Evolutionary conservation across 257 asterid genomes (phyloP).

Genomic region (Scutellaria galericulata): DNA sequence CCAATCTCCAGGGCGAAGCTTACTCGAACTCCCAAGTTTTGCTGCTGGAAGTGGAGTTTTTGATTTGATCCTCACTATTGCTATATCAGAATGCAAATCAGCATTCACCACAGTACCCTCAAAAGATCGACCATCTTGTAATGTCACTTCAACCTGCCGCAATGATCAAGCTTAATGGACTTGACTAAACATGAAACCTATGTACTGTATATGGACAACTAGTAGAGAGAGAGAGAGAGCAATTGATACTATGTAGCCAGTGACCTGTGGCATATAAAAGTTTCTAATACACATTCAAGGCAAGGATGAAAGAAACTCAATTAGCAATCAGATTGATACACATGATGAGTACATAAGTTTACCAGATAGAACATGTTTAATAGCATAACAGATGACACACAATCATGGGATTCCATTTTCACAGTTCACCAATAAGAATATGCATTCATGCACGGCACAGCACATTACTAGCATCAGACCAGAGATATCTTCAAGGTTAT

Average conservation of each 20-base stretch:
- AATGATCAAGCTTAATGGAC: slow-evolving; percentile 13
- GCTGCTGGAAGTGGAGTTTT: slow-evolving; percentile 82
- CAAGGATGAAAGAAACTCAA: not conserved
- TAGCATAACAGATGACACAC: not conserved
- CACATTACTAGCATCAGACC: not conserved
- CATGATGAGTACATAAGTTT: not conserved
- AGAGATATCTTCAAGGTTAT: not conserved
- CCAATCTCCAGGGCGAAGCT: slow-evolving; percentile 97
- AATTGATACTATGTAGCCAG: slow-evolving; percentile 9
- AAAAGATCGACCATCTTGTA: slow-evolving; percentile 93
- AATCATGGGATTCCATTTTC: not conserved
- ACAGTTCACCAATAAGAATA: slow-evolving; percentile 13
- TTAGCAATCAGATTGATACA: not conserved
- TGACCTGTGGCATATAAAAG: not conserved
- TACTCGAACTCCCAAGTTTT: slow-evolving; percentile 75
- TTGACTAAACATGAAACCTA: not conserved
- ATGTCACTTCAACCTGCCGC: slow-evolving; percentile 80
- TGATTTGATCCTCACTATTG: slow-evolving; percentile 74
- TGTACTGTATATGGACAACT: slow-evolving; percentile 6
- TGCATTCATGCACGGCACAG: not conserved
- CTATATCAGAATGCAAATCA: slow-evolving; percentile 79
- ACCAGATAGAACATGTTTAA: not conserved
- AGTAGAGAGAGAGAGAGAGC: not conserved
- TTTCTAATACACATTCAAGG: not conserved
- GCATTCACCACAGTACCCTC: slow-evolving; percentile 89